phyloP scores from a whole-genome alignment of 805 yeast genomes.

The Tetrapisispora nanseiensis region DNA sequence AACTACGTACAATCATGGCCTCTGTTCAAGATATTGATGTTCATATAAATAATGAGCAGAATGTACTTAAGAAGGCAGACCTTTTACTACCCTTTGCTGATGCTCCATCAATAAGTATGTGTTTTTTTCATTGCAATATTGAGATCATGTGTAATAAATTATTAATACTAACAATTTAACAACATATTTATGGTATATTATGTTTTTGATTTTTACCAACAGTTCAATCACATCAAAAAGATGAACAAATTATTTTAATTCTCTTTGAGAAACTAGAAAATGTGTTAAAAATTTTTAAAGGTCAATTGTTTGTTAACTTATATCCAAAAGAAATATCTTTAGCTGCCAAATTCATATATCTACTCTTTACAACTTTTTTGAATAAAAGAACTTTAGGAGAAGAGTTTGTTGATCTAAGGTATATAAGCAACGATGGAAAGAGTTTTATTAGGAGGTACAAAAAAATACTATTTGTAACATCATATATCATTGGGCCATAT shows the following conservation, averaged over 20 bases:
- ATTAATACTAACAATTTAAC: not conserved
- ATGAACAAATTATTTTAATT: constrained; percentile 54
- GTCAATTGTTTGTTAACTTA: constrained; percentile 55
- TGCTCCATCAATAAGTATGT: constrained; percentile 58
- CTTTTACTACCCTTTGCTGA: constrained; percentile 55
- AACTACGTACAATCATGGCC: no score
- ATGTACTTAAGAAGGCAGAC: not conserved
- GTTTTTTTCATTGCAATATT: constrained; percentile 31
- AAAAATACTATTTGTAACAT: constrained; percentile 48
- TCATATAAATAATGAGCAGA: not conserved
- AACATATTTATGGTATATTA: no score
- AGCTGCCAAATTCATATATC: constrained; percentile 49
- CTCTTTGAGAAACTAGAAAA: constrained; percentile 48
- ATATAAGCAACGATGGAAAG: constrained; percentile 46
- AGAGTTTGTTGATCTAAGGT: constrained; percentile 77
- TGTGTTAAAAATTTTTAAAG: constrained; percentile 42
- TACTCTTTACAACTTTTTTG: constrained; percentile 62
- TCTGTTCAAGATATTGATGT: not conserved
- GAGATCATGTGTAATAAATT: not conserved
- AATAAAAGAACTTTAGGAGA: constrained; percentile 87
- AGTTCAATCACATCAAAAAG: constrained; percentile 89
- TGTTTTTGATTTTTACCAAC: constrained; percentile 18
- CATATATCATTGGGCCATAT: constrained; percentile 59
- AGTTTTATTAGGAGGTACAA: constrained; percentile 37
- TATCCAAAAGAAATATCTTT: constrained; percentile 54